These are phyloP conservation scores for Neurospora sp. DNA, from an alignment of 495 filamentous ascomycete genomes.

Conservation along the genomic window DNA sequence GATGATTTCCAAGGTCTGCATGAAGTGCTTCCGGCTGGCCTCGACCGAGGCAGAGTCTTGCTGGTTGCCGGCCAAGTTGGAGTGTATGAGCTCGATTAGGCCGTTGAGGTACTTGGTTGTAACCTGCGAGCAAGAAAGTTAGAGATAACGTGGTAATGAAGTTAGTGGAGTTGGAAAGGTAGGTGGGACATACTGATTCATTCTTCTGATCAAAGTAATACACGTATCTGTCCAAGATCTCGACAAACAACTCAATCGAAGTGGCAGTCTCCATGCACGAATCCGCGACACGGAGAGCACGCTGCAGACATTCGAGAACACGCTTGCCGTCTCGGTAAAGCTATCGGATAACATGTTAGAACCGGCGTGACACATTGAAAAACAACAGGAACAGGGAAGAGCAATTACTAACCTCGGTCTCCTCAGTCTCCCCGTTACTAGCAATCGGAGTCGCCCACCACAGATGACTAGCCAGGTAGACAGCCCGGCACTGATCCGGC, in stretches of 20 bases:
- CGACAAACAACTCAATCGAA: conserved; percentile 93
- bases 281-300: conserved; percentile 90
- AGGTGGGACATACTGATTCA: conserved; percentile 60
- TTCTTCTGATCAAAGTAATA: conserved; percentile 99
- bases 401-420: conserved; percentile 59
- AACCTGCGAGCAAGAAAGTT: conserved; percentile 43
- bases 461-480: conserved; percentile 89
- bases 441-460: conserved; percentile 95
- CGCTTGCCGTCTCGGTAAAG: conserved; percentile 95
- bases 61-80: conserved; percentile 71
- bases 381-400: background rate
- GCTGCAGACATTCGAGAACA: conserved; percentile 91
- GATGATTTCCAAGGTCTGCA: conserved; percentile 90
- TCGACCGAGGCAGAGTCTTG: conserved; percentile 75
- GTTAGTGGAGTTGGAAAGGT: no score
- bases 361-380: background rate
- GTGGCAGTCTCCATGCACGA: conserved; percentile 99
- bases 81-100: conserved; percentile 95
- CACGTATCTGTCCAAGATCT: conserved; percentile 95
- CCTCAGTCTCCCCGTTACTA: conserved; percentile 70
- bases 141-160: background rate
- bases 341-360: conserved; percentile 32
- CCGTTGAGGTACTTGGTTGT: conserved; percentile 98
- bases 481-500: conserved; percentile 92
- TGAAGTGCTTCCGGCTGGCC: conserved; percentile 80